Conservation (phyloP, 2,329 filamentous ascomycete species). For the Allantophomopsis cytisporea region DNA sequence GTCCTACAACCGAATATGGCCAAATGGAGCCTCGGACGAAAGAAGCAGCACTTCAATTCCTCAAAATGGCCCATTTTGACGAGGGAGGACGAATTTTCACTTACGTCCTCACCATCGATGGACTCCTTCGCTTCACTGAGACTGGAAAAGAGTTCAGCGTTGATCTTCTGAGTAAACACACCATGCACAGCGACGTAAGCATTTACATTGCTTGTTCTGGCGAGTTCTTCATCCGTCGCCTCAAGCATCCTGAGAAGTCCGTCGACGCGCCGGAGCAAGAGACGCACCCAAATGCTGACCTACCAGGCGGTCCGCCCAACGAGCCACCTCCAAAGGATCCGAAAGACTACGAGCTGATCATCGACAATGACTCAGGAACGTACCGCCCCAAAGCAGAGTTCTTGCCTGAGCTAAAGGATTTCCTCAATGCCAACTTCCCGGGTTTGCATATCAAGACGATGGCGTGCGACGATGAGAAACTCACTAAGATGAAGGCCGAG, state of each 20-base stretch:
- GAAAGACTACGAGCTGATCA: constrained; percentile 68
- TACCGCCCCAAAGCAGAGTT: constrained; percentile 75
- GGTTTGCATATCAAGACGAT: constrained; percentile 62
- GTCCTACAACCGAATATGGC: constrained; percentile 61
- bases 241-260: constrained; percentile 35
- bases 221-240: constrained; percentile 77
- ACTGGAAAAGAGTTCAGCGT: constrained; percentile 93
- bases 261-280: constrained; percentile 28
- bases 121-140: constrained; percentile 80
- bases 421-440: constrained; percentile 60
- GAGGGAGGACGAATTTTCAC: constrained; percentile 81
- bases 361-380: constrained; percentile 91
- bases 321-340: constrained; percentile 29
- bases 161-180: constrained; percentile 86
- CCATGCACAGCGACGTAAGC: constrained; percentile 89
- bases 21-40: constrained; percentile 50
- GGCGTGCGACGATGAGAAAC: constrained; percentile 66
- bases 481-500: constrained; percentile 61
- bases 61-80: constrained; percentile 77
- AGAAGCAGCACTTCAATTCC: constrained; percentile 65
- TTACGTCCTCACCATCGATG: constrained; percentile 81
- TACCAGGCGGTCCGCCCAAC: constrained; percentile 31
- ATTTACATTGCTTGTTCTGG: constrained; percentile 86
- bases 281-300: constrained; percentile 36
- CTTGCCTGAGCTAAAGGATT: constrained; percentile 57